Conservation (phyloP, 805 yeast species). For the Suhomyces sp. region DNA sequence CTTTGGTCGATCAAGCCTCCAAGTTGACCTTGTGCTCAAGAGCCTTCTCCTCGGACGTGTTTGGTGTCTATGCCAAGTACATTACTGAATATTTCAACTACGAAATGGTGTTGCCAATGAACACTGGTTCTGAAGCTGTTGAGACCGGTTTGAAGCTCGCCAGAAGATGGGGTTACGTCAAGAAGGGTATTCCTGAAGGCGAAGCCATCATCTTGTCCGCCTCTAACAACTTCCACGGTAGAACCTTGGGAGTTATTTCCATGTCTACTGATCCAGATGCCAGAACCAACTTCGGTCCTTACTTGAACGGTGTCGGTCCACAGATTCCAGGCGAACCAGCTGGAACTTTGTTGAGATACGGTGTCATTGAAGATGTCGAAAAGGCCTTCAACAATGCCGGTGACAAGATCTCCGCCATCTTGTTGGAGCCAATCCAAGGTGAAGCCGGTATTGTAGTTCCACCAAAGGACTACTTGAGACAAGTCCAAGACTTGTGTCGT, state of each 20-base stretch:
- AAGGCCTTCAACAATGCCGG: constrained; percentile 79
- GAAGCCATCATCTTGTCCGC: constrained; percentile 89
- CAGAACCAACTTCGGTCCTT: constrained; percentile 85
- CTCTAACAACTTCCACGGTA: constrained; percentile 90
- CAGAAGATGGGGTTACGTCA: constrained; percentile 94
- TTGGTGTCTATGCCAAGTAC: constrained; percentile 83
- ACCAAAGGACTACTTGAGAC: constrained; percentile 70
- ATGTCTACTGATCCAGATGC: constrained; percentile 97
- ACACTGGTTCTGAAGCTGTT: constrained; percentile 98
- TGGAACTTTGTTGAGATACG: constrained; percentile 68
- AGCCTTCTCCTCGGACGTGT: constrained; percentile 87
- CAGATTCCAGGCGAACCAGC: constrained; percentile 69
- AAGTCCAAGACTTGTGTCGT: constrained; percentile 71
- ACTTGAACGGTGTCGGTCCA: constrained; percentile 79
- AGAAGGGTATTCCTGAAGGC: constrained; percentile 75
- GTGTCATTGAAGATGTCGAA: constrained; percentile 82
- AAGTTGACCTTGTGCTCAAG: constrained; percentile 83
- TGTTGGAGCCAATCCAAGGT: constrained; percentile 96
- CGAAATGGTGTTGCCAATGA: constrained; percentile 95
- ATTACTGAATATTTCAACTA: constrained; percentile 85
- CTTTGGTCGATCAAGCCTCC: constrained; percentile 83
- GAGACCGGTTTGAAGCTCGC: constrained; percentile 93
- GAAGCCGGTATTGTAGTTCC: constrained; percentile 98
- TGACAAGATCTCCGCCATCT: constrained; percentile 83
- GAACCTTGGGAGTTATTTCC: constrained; percentile 92